Evolutionary conservation across 1,139 yeast genomes (phyloP).

Genomic region (Wickerhamiella infanticola): DNA sequence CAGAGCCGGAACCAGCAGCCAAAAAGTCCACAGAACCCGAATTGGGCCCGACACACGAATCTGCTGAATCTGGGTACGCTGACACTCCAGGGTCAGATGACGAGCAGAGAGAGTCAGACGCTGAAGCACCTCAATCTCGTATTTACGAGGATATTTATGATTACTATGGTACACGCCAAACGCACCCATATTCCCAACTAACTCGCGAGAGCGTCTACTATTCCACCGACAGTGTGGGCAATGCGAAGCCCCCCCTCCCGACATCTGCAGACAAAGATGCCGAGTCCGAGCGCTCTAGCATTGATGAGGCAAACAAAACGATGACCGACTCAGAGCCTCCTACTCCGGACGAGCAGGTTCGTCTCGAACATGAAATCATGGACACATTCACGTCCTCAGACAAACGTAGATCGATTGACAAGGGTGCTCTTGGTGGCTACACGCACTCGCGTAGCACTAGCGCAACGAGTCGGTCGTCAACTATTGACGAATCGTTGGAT

Average conservation of each 20-base stretch:
- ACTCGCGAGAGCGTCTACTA: conserved; percentile 3
- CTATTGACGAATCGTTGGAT: conserved; percentile 9
- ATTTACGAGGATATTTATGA: conserved; percentile 14
- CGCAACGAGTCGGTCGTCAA: conserved; percentile 4
- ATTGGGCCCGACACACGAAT: background rate
- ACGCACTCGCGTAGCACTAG: conserved; percentile 4
- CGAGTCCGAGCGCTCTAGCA: background rate
- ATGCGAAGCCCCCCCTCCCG: conserved; percentile 18
- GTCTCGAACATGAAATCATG: conserved; percentile 17
- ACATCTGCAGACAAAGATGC: background rate
- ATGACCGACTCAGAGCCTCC: background rate
- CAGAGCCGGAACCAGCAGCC: no score
- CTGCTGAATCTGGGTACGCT: background rate
- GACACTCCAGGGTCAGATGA: background rate
- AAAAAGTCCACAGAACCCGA: background rate
- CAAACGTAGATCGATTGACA: background rate
- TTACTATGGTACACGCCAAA: conserved; percentile 13
- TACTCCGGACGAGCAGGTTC: conserved; percentile 11
- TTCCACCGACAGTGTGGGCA: conserved; percentile 17
- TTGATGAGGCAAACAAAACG: conserved; percentile 4
- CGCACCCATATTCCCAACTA: conserved; percentile 10
- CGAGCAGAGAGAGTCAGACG: background rate
- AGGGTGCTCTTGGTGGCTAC: background rate
- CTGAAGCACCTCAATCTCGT: background rate
- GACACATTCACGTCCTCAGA: conserved; percentile 11